phyloP scores from a whole-genome alignment of 2,329 filamentous ascomycete species.

The Aspergillus sp. region DNA sequence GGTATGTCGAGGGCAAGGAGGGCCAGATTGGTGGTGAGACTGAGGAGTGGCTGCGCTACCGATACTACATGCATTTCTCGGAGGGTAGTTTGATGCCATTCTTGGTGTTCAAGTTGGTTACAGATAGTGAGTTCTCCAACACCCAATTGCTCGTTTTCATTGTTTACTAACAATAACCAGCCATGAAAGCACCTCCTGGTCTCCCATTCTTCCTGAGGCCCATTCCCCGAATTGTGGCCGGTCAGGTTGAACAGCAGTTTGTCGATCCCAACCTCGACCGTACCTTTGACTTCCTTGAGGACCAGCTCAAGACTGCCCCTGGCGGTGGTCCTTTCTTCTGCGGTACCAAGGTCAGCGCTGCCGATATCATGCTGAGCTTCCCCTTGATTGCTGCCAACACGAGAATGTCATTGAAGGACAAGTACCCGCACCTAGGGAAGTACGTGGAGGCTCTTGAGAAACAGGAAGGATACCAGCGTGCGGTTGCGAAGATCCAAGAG shows the following conservation, averaged over 20 bases:
- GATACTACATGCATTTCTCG: slow-evolving; percentile 76
- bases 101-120: slow-evolving; percentile 64
- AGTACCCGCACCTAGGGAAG: slow-evolving; percentile 38
- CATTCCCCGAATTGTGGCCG: slow-evolving; percentile 57
- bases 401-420: slow-evolving; percentile 33
- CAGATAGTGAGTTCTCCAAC: slow-evolving; percentile 48
- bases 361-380: slow-evolving; percentile 51
- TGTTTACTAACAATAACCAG: slow-evolving; percentile 22
- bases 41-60: slow-evolving; percentile 60
- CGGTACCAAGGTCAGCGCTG: slow-evolving; percentile 43
- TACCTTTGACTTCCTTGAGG: slow-evolving; percentile 47
- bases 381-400: slow-evolving; percentile 41
- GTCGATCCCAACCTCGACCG: slow-evolving; percentile 41
- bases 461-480: slow-evolving; percentile 39
- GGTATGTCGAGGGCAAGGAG: slow-evolving; percentile 53
- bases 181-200: slow-evolving; percentile 49
- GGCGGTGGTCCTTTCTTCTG: slow-evolving; percentile 42
- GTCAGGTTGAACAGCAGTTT: slow-evolving; percentile 41
- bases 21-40: slow-evolving; percentile 58
- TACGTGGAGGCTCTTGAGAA: slow-evolving; percentile 39
- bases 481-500: slow-evolving; percentile 42
- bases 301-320: slow-evolving; percentile 44
- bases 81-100: slow-evolving; percentile 81
- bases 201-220: slow-evolving; percentile 70
- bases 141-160: not conserved